Percentiles rank a stretch among this genome's conserved stretches.
Evolutionary conservation across 768 basidiomycete genomes (phyloP).

Genomic region (Daedaleopsis nitida): DNA sequence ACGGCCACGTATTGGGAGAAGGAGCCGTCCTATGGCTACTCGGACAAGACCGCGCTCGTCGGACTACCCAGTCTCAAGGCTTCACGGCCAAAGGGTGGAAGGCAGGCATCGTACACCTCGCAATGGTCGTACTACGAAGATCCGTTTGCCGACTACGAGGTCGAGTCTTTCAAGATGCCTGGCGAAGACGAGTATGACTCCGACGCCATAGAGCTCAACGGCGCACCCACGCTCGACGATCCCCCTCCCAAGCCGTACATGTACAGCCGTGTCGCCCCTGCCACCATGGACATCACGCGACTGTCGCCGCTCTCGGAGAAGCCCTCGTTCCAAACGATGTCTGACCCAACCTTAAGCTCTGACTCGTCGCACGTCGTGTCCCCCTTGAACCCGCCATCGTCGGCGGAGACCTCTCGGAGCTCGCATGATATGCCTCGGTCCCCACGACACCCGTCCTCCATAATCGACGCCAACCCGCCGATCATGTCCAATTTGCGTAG

Average conservation of each 20-base stretch:
- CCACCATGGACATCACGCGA: constrained; percentile 23
- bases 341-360: constrained; percentile 21
- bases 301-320: constrained; percentile 29
- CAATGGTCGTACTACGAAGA: constrained; percentile 24
- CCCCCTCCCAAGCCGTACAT: constrained; percentile 27
- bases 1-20: constrained; percentile 45
- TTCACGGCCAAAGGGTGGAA: constrained; percentile 22
- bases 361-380: constrained; percentile 22
- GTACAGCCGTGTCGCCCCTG: constrained; percentile 16
- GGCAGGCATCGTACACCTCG: constrained; percentile 22
- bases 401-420: constrained; percentile 21
- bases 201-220: constrained; percentile 20
- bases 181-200: constrained; percentile 25
- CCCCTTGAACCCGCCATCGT: constrained; percentile 33
- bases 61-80: constrained; percentile 9
- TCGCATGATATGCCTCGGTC: constrained; percentile 30
- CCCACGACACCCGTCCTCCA: constrained; percentile 40
- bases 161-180: constrained; percentile 25
- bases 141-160: constrained; percentile 30
- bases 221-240: constrained; percentile 21
- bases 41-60: constrained; percentile 44
- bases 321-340: constrained; percentile 23
- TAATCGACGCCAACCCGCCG: constrained; percentile 43
- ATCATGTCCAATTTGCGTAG: constrained; percentile 55
- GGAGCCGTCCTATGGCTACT: constrained; percentile 41